These are phyloP conservation scores for Diplodia seriata DNA, from an alignment of 2,329 filamentous ascomycete genomes.

Conservation along the genomic window DNA sequence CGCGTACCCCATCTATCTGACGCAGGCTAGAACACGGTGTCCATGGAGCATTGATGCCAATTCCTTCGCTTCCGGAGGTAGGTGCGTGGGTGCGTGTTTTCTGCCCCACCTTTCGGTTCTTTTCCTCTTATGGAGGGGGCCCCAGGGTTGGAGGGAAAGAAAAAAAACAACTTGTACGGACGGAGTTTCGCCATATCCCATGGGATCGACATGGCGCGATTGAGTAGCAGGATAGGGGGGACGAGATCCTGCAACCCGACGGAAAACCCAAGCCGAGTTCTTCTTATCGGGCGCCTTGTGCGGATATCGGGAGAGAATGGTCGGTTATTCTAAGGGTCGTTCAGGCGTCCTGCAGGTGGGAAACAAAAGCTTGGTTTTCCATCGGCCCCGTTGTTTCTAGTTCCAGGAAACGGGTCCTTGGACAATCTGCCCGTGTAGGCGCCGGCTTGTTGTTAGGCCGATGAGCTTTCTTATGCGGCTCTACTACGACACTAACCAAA, in stretches of 20 bases:
- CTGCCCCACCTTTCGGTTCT: not conserved
- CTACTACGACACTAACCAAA: not conserved
- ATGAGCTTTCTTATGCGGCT: not conserved
- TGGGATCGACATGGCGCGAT: not conserved
- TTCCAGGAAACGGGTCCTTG: not conserved
- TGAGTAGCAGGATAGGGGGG: too few species aligned
- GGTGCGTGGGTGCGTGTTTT: not conserved
- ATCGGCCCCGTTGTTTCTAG: not conserved
- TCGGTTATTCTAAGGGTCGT: not conserved
- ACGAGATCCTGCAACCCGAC: too few species aligned
- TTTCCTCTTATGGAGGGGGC: not conserved
- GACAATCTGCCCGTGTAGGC: not conserved
- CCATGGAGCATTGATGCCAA: not conserved
- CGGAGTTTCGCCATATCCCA: not conserved
- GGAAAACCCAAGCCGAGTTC: not conserved
- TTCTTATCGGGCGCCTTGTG: not conserved
- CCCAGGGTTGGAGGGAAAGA: not conserved
- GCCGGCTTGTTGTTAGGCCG: not conserved
- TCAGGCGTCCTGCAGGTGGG: not conserved
- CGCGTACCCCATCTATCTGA: not conserved
- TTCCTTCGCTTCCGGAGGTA: not conserved
- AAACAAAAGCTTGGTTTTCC: not conserved
- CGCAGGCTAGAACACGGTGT: slow-evolving; percentile 10
- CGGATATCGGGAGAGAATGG: not conserved
- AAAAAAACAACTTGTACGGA: not conserved